phyloP scores from a whole-genome alignment of 2,329 filamentous ascomycete genomes.

The Acrodontium crateriforme region DNA sequence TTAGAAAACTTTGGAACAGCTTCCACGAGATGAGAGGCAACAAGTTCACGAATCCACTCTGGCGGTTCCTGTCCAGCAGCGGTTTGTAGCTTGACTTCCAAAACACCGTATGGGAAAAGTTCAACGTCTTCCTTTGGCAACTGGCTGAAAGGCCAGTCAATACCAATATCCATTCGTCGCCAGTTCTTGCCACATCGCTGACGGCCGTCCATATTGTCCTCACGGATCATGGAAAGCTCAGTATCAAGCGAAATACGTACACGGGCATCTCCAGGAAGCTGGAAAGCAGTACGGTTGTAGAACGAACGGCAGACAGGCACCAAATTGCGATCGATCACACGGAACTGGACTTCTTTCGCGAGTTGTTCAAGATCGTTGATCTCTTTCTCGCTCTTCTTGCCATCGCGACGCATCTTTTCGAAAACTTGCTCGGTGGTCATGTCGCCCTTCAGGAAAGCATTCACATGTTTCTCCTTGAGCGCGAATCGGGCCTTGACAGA shows the following conservation, averaged over 20 bases:
- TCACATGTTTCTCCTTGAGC: constrained; percentile 95
- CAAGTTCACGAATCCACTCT: constrained; percentile 90
- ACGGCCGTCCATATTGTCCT: constrained; percentile 82
- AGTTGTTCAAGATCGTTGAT: constrained; percentile 84
- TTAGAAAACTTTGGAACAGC: constrained; percentile 99
- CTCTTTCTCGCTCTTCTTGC: constrained; percentile 83
- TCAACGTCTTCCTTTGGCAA: constrained; percentile 73
- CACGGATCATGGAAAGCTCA: constrained; percentile 84
- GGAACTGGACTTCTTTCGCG: constrained; percentile 86
- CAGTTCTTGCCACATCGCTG: constrained; percentile 73
- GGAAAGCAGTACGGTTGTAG: constrained; percentile 96
- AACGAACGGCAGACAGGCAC: constrained; percentile 87
- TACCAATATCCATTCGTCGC: constrained; percentile 92
- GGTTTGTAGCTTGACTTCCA: constrained; percentile 96
- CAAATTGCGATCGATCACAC: constrained; percentile 73
- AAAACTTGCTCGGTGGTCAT: constrained; percentile 81
- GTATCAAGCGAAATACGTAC: constrained; percentile 96
- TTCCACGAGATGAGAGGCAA: constrained; percentile 86
- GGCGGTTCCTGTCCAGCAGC: constrained; percentile 90
- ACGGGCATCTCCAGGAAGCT: constrained; percentile 87
- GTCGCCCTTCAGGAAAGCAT: constrained; percentile 72
- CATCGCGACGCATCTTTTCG: constrained; percentile 88
- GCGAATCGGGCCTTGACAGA: constrained; percentile 95
- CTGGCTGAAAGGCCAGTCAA: constrained; percentile 88
- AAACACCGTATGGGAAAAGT: constrained; percentile 85